Evolutionary conservation across 2,329 filamentous ascomycete species (phyloP).

Genomic region (Phoma sp.): DNA sequence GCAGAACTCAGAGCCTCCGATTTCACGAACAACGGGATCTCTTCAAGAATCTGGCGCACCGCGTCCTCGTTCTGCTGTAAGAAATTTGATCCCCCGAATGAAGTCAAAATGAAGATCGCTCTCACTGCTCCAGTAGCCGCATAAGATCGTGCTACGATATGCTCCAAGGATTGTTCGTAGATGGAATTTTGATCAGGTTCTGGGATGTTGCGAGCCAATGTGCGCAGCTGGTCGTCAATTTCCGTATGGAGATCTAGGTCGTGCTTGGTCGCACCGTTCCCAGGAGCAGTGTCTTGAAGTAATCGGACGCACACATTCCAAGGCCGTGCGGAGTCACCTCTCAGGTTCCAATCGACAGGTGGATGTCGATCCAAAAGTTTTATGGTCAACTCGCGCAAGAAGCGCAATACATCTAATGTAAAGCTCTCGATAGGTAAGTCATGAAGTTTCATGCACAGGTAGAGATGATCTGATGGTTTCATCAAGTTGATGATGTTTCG

Average conservation of each 20-base stretch:
- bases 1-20: conserved; percentile 24
- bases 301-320: conserved; percentile 69
- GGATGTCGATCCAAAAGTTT: conserved; percentile 26
- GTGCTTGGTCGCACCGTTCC: conserved; percentile 61
- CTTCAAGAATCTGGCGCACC: conserved; percentile 45
- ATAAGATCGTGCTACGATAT: conserved; percentile 69
- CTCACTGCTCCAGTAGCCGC: conserved; percentile 78
- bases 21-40: conserved; percentile 48
- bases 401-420: conserved; percentile 41
- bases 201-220: conserved; percentile 66
- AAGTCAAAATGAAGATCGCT: conserved; percentile 55
- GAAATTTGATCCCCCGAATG: conserved; percentile 27
- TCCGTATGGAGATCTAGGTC: conserved; percentile 70
- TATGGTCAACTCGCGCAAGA: conserved; percentile 37
- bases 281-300: conserved; percentile 73
- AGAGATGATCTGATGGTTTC: conserved; percentile 59
- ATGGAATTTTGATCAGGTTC: conserved; percentile 67
- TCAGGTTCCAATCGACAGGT: conserved; percentile 22
- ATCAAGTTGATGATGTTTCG: conserved; percentile 56
- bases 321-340: conserved; percentile 48
- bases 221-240: conserved; percentile 67
- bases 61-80: conserved; percentile 38
- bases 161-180: conserved; percentile 70
- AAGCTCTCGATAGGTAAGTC: conserved; percentile 41
- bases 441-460: conserved; percentile 73